Evolutionary conservation across 2,329 filamentous ascomycete genomes (phyloP), one percentile per base, ranked within the genome.

Genomic region (Helotiales sp.): DNA sequence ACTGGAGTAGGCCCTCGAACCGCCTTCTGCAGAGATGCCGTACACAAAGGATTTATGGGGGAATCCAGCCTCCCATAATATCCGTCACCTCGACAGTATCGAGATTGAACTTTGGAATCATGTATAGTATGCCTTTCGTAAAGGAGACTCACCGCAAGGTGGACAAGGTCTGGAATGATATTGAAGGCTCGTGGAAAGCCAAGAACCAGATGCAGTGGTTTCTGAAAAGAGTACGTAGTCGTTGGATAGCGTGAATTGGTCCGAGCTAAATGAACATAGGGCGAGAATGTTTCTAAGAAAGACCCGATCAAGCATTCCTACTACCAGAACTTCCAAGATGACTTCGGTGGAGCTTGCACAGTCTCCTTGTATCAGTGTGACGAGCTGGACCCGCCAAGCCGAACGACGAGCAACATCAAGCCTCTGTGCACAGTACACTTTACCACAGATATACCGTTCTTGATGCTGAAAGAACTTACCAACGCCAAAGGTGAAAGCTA

Each of bases 11-110:
- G 25, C 4, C 34, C 38, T 17, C 13, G 40, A 36, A 42, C 52
- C 5, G 52, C 52, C 30, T 36, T 54, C 9, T 54, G 52, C 29
- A 30, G 38, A 46, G 52, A 27, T 25, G 52, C 52, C 1, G 52
- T 49, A 3, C 30, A 25, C 30, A 55, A 55, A 30, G 52, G 38
- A 17, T 42, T 42, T 22, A 42, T 42, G 38, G 38, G 25, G 12
- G 17, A 9, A 6, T 22, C 4, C 36, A 40, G 36, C 36, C 12
- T n/a, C 19, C 19, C 5, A 22, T 40, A 6, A 40, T 40, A n/a
- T 22, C n/a, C 19, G 13, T 42, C 13, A 42, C 38, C 17, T 42
- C 38, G 2, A 42, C 38, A 9, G 9, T 42, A 24, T 42, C 8
- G 12, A 22, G 38, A 22, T 13, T 25, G 5, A 42, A 22, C 38